Base-by-base conservation (phyloP, 163 green algal genomes). In the Scenedesmus sp. region DNA sequence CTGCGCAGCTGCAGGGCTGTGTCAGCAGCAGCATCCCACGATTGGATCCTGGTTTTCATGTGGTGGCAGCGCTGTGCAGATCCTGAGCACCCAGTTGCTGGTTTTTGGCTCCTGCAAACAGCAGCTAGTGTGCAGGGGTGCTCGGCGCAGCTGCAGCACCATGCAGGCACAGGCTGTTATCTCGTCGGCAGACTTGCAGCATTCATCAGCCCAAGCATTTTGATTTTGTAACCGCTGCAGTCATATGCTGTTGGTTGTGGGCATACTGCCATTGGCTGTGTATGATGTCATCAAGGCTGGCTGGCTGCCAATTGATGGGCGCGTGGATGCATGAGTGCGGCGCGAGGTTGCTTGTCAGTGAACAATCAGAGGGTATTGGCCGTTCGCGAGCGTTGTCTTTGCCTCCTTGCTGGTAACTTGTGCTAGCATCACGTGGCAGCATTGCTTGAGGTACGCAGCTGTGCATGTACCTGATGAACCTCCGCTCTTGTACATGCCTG, bases 321-420 rank as follows among this genome's bases (percentile, higher is more conserved):
- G 1, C 18, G 65, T 76, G 65, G 22, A 76, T 20, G 65, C 65
- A 76, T 76, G 65, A 40, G 65, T 76, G 30, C 9, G 65, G 30
- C 65, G 65, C 37, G 30, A 16, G 7, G 18, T 76, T 37, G 30
- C 30, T 10, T 24, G 30, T 76, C 40, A 30, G 65, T 40, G 65
- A 76, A 37, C 30, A 76, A 76, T 40, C 65, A 76, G 65, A 76
- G 65, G 65, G 65, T 76, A 76, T 76, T 76, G 65, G 65, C 65
- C 65, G 65, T 76, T 20, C 37, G 30, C 65, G 65, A 76, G 65
- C 65, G 65, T 76, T 76, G n/a, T 30, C 65, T 30, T 76, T 76
- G 65, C 65, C 65, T 76, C 20, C 40, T 76, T 37, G 65, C 65
- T 76, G 65, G 65, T 76, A 76, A 76, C 65, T 40, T 40, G 65